These are phyloP conservation scores for Fusarium sterilihyphosum DNA, from an alignment of 2,329 filamentous ascomycete genomes.

Conservation along the genomic window DNA sequence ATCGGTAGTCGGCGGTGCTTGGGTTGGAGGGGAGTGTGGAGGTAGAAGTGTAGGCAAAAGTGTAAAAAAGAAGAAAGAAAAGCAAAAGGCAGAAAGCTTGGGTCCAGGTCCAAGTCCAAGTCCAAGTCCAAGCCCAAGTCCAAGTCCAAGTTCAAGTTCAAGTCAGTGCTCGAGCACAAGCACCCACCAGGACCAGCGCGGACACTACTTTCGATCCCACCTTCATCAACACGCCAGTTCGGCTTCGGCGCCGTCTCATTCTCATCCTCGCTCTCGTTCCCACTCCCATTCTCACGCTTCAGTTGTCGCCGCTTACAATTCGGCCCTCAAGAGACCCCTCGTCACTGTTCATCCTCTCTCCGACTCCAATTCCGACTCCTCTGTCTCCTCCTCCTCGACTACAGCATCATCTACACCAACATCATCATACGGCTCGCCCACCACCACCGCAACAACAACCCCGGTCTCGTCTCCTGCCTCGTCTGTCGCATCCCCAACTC, in stretches of 20 bases:
- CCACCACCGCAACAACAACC: constrained; percentile 26
- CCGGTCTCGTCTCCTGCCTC: constrained; percentile 33
- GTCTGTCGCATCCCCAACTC: constrained; percentile 34
- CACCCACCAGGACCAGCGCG: constrained; percentile 11
- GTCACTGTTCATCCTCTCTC: constrained; percentile 34
- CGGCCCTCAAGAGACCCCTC: constrained; percentile 35
- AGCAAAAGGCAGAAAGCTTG: constrained; percentile 5
- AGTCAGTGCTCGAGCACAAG: background rate
- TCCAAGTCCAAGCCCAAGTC: background rate
- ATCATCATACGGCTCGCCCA: constrained; percentile 28
- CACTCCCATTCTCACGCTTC: constrained; percentile 27
- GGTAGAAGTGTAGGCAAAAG: constrained; percentile 24
- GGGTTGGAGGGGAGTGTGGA: constrained; percentile 4
- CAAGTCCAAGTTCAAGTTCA: background rate
- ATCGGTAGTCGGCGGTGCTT: constrained; percentile 13
- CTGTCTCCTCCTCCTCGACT: constrained; percentile 30
- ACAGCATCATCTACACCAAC: constrained; percentile 32
- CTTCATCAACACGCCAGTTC: constrained; percentile 33
- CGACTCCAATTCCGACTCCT: constrained; percentile 35
- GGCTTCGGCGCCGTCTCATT: constrained; percentile 20
- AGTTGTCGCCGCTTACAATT: constrained; percentile 34
- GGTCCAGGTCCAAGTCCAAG: background rate
- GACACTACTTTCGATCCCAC: constrained; percentile 38
- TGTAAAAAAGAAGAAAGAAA: constrained; percentile 22
- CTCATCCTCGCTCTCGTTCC: background rate